These are phyloP conservation scores for Fusarium kyushuense DNA, from an alignment of 2,329 filamentous ascomycete genomes.

Conservation along the genomic window DNA sequence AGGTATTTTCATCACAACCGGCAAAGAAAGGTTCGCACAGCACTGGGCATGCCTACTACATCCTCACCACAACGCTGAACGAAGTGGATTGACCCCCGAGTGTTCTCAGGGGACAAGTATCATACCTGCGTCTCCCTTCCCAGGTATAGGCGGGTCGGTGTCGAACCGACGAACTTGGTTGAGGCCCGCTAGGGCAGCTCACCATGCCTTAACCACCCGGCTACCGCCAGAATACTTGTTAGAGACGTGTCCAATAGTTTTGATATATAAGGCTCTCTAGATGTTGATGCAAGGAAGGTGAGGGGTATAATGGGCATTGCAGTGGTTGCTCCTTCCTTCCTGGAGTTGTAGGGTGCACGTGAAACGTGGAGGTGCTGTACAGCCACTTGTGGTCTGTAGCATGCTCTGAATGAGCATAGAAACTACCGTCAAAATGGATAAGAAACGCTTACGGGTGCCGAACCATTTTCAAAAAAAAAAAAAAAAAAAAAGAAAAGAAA, in stretches of 20 bases:
- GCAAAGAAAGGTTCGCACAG: conserved; percentile 28
- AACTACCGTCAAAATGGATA: background rate
- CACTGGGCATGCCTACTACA: conserved; percentile 26
- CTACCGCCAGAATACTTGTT: conserved; percentile 11
- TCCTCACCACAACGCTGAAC: conserved; percentile 14
- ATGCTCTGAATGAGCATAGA: background rate
- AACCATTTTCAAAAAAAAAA: too few species aligned
- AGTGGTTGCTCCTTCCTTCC: background rate
- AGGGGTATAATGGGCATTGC: background rate
- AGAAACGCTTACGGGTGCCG: rapidly evolving
- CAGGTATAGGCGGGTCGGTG: background rate
- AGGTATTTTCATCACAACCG: background rate
- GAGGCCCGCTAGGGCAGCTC: background rate
- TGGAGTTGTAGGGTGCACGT: rapidly evolving
- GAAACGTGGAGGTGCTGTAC: background rate
- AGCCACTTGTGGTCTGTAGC: background rate
- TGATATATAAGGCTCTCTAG: background rate
- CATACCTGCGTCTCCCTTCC: conserved; percentile 7
- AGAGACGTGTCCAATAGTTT: background rate
- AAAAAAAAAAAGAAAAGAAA: too few species aligned
- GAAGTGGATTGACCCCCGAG: conserved; percentile 14
- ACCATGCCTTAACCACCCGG: conserved; percentile 18
- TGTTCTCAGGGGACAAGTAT: conserved; percentile 3
- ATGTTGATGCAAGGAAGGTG: background rate
- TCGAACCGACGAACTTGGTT: background rate